Evolutionary conservation across 2,329 filamentous ascomycete genomes (phyloP).

Genomic region (Knufia petricola): DNA sequence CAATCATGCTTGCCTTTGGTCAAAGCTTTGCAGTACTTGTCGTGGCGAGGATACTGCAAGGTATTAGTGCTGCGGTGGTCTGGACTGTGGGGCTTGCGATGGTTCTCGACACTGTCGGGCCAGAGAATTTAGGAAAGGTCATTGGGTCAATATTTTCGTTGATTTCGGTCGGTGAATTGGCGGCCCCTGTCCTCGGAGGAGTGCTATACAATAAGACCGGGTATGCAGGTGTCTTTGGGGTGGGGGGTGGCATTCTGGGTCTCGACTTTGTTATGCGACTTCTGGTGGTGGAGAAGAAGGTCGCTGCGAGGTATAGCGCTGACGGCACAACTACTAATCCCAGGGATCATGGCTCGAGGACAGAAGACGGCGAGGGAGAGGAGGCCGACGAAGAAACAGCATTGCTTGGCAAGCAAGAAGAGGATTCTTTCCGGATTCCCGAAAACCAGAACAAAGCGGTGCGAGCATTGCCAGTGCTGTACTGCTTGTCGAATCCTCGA

Average conservation of each 20-base stretch:
- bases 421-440: constrained; percentile 36
- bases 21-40: constrained; percentile 40
- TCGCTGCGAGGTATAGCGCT: constrained; percentile 36
- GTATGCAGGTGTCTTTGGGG: constrained; percentile 49
- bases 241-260: constrained; percentile 45
- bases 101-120: constrained; percentile 49
- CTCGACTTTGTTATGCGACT: constrained; percentile 53
- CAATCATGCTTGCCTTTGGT: constrained; percentile 46
- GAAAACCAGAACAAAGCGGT: constrained; percentile 32
- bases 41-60: constrained; percentile 48
- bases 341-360: constrained; percentile 21
- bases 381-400: constrained; percentile 30
- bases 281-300: constrained; percentile 54
- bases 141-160: constrained; percentile 54
- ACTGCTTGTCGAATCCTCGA: constrained; percentile 15
- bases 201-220: constrained; percentile 51
- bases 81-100: constrained; percentile 52
- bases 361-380: constrained; percentile 16
- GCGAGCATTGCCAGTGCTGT: constrained; percentile 29
- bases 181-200: constrained; percentile 51
- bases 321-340: constrained; percentile 5
- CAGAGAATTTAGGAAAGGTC: constrained; percentile 49
- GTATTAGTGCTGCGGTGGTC: constrained; percentile 48
- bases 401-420: constrained; percentile 30
- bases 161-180: constrained; percentile 47